Evolutionary conservation across 495 filamentous ascomycete species (phyloP), one percentile per base, ranked within the genome.

Genomic region (Cudoniella acicularis): DNA sequence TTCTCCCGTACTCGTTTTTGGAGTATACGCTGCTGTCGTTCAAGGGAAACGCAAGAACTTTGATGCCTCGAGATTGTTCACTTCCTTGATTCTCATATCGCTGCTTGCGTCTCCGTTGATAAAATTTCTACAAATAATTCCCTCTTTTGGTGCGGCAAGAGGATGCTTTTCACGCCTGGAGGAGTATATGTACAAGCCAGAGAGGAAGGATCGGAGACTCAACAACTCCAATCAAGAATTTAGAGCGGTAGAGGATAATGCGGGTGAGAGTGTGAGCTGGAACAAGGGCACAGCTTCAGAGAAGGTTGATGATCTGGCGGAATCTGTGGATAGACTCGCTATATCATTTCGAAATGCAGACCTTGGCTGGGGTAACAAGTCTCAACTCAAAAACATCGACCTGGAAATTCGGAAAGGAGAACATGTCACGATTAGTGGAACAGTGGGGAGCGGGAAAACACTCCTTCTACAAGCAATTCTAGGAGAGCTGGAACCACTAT

Each of bases 11-110:
- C 30, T 36, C 13, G 30, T 36, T 36, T 36, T 36, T 13, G 30
- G 6, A 36, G 30, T 36, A 36, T 36, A 36, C 30, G 13, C 30
- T 4, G 30, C 30, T 36, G 30, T 36, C 30, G 30, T 36, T 4
- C 6, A 36, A 13, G 30, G 6, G 30, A 36, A 13, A 36, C 30
- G 30, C 6, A 36, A 36, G 4, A 6, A 36, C 13, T 56, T 67
- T n/a, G 41, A 64, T 43, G 25, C 51, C 10, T 51, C 52, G 16
- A 63, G 55, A 41, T 61, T 62, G 13, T 75, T 75, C 43, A 75
- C 70, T 41, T 69, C 71, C 1, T 61, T 75, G 1, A 62, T 70
- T 1, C 54, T 75, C 18, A 72, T 75, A 2, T 65, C 65, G 1
- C 50, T 75, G 8, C 42, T 72, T 54, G 68, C 71, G 17, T 41